Evolutionary conservation across 148 eudicot species (phyloP).

Genomic region (Rhododendron ovatum): DNA sequence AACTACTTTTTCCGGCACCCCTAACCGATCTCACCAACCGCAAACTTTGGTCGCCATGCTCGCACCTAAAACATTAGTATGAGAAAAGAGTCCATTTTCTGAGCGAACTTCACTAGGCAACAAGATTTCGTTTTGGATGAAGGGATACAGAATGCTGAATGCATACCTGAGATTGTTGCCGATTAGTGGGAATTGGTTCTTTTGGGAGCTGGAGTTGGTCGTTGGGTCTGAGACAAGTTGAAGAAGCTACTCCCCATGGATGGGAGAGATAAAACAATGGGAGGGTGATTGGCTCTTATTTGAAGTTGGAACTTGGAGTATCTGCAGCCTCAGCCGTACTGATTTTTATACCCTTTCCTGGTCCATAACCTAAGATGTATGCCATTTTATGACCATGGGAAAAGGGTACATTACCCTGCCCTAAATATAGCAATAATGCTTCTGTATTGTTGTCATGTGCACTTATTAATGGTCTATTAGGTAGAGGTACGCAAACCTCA

Average conservation of each 20-base stretch:
- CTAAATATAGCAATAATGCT: not conserved
- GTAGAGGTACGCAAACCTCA: too few species aligned
- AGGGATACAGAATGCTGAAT: not conserved
- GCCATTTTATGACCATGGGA: not conserved
- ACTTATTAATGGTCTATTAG: too few species aligned
- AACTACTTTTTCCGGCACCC: not conserved
- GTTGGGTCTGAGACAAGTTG: not conserved
- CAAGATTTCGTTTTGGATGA: not conserved
- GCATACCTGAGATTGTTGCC: slow-evolving; percentile 6
- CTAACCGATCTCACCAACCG: not conserved
- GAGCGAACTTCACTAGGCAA: not conserved
- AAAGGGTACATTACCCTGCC: not conserved
- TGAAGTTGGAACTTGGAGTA: not conserved
- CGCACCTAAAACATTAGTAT: not conserved
- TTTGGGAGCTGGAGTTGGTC: not conserved
- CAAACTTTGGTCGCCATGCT: not conserved
- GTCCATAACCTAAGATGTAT: not conserved
- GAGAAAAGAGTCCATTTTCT: too few species aligned
- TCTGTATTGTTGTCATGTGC: too few species aligned
- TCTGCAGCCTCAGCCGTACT: not conserved
- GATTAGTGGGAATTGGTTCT: not conserved
- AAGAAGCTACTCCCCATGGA: not conserved
- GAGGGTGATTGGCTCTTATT: not conserved
- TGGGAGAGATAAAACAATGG: not conserved
- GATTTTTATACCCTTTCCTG: not conserved